Evolutionary conservation across 1,284 basidiomycete species (phyloP).

Genomic region (Cystobasidium slooffiae): DNA sequence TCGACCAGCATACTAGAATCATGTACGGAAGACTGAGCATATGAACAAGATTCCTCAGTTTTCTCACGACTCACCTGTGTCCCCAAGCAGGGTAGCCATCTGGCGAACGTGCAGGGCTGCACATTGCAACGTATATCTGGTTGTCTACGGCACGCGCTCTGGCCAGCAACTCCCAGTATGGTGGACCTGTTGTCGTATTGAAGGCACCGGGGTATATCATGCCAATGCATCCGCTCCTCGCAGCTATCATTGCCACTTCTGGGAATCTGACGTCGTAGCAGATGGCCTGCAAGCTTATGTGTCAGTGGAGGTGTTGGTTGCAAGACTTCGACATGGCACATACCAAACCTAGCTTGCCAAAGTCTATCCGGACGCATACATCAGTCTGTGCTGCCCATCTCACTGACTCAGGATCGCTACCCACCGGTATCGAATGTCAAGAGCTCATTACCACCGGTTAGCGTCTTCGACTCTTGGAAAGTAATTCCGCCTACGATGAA

Average conservation of each 20-base stretch:
- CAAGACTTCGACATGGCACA: neutral
- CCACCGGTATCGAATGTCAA: constrained; percentile 88
- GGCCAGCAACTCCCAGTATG: constrained; percentile 95
- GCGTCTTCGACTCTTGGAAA: constrained; percentile 96
- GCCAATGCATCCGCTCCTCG: constrained; percentile 82
- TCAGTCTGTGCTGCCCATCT: neutral
- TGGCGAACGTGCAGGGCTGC: constrained; percentile 87
- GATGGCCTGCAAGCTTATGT: constrained; percentile 64
- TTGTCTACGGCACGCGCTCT: constrained; percentile 92
- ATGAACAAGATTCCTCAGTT: neutral
- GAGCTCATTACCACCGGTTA: constrained; percentile 75
- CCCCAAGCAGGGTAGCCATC: constrained; percentile 55
- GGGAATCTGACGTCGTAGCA: constrained; percentile 95
- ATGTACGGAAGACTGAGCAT: neutral
- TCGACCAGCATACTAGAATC: constrained; percentile 84
- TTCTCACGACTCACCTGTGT: neutral
- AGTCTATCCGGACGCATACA: constrained; percentile 62
- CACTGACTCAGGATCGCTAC: constrained; percentile 23
- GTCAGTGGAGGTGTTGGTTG: neutral
- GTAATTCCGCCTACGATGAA: constrained; percentile 73
- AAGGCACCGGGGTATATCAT: constrained; percentile 91
- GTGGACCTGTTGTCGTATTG: constrained; percentile 87
- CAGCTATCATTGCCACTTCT: constrained; percentile 88
- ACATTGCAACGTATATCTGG: constrained; percentile 93
- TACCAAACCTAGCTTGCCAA: constrained; percentile 79